Conservation (phyloP, 495 filamentous ascomycete species). For the Platismatia glauca region DNA sequence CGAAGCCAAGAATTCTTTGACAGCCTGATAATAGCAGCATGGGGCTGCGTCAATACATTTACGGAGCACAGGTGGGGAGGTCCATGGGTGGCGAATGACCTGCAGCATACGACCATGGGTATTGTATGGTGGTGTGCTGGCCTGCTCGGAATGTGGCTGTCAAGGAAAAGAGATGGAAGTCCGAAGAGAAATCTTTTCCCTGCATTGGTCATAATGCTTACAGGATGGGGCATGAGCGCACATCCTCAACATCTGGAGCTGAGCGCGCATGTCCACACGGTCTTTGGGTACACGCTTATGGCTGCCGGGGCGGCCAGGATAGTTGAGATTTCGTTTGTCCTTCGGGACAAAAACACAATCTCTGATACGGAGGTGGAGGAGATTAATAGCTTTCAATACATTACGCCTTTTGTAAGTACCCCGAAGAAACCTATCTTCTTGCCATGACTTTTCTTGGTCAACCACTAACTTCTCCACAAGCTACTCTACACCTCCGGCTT, state of each 20-base stretch:
- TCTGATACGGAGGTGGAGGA: conserved; percentile 49
- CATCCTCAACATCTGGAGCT: conserved; percentile 77
- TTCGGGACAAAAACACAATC: conserved; percentile 57
- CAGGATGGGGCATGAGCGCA: conserved; percentile 88
- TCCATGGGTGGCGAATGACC: conserved; percentile 86
- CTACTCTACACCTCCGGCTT: conserved; percentile 90
- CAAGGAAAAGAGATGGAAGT: conserved; percentile 66
- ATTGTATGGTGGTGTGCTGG: conserved; percentile 96
- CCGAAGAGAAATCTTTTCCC: conserved; percentile 91
- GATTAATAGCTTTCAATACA: conserved; percentile 82
- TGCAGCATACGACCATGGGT: conserved; percentile 96
- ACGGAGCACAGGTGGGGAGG: conserved; percentile 93
- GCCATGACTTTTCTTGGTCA: neutral
- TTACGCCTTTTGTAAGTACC: conserved; percentile 76
- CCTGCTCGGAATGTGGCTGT: conserved; percentile 85
- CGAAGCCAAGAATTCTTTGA: conserved; percentile 97
- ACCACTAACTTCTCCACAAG: conserved; percentile 33
- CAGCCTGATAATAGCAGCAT: conserved; percentile 77
- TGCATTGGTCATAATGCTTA: conserved; percentile 79
- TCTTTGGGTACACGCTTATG: conserved; percentile 96
- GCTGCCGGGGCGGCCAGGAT: conserved; percentile 73
- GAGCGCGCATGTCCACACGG: conserved; percentile 80
- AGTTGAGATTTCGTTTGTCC: conserved; percentile 83
- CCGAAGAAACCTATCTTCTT: neutral
- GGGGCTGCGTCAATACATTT: conserved; percentile 97